Conservation (phyloP, 495 filamentous ascomycete genomes). For the Neurospora cerealis region DNA sequence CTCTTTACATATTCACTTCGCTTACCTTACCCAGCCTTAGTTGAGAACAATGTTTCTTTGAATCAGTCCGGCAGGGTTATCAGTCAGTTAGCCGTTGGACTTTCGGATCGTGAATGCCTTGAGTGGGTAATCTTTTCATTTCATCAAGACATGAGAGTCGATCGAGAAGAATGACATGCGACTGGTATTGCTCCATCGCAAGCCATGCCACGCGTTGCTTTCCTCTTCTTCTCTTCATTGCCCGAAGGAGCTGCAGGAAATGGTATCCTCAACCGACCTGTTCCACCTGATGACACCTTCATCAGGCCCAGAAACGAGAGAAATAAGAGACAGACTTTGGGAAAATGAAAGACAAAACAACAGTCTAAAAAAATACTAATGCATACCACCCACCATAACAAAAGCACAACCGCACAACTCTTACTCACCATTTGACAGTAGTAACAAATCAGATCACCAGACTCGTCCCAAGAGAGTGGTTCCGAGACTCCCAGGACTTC, state of each 20-base stretch:
- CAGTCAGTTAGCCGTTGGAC: not conserved
- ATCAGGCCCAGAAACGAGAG: not conserved
- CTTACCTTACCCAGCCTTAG: not conserved
- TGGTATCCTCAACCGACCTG: not conserved
- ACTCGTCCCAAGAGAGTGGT: not conserved
- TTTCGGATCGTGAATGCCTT: not conserved
- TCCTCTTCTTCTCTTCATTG: not conserved
- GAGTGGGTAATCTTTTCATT: not conserved
- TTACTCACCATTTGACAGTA: not conserved
- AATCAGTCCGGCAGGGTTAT: not conserved
- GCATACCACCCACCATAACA: not conserved
- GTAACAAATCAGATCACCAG: not conserved
- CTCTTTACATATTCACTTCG: not conserved
- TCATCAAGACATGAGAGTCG: not conserved
- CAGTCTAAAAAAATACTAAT: not conserved
- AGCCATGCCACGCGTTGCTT: not conserved
- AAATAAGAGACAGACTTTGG: not conserved
- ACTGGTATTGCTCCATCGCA: not conserved
- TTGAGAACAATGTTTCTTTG: not conserved
- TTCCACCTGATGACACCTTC: not conserved
- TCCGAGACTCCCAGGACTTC: not conserved
- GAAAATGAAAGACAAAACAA: not conserved
- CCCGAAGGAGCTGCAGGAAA: not conserved
- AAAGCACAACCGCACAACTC: not conserved
- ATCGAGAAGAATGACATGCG: not conserved